phyloP scores from a whole-genome alignment of 225 moss, liverwort and hornwort species.

The Antitrichia curtipendula region DNA sequence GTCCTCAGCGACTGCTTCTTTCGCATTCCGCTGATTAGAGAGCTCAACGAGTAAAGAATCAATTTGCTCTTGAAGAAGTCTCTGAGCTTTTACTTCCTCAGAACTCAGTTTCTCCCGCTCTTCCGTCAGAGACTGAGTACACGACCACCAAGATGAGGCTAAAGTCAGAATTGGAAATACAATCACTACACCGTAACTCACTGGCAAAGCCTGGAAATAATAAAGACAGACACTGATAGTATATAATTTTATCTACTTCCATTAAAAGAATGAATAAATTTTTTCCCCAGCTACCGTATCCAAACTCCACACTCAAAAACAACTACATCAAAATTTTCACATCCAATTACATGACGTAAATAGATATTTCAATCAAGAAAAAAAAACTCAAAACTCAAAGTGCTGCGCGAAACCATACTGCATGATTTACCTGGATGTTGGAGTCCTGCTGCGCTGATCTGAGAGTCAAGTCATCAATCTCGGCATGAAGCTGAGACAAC shows the following conservation, averaged over 20 bases:
- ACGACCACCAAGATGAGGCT: not conserved
- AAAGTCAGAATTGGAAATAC: not conserved
- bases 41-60: slow-evolving; percentile 17
- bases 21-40: slow-evolving; percentile 16
- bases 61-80: not conserved
- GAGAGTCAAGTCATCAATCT: slow-evolving; percentile 20
- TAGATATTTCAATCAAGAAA: not conserved
- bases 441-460: slow-evolving; percentile 15
- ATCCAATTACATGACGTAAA: not conserved
- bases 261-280: too few relatives aligned
- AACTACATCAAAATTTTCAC: too few relatives aligned
- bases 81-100: slow-evolving; percentile 29
- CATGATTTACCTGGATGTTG: not conserved
- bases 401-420: too few relatives aligned
- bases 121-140: slow-evolving; percentile 16
- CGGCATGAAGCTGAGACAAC: slow-evolving; percentile 17
- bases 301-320: too few relatives aligned
- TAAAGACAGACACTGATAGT: too few relatives aligned
- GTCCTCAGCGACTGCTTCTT: slow-evolving; percentile 20
- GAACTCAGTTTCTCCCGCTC: slow-evolving; percentile 27
- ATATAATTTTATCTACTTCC: too few relatives aligned
- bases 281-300: too few relatives aligned
- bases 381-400: not conserved
- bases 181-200: not conserved
- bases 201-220: too few relatives aligned